These are phyloP conservation scores for Spathaspora girioi DNA, from an alignment of 805 yeast species.

Conservation along the genomic window DNA sequence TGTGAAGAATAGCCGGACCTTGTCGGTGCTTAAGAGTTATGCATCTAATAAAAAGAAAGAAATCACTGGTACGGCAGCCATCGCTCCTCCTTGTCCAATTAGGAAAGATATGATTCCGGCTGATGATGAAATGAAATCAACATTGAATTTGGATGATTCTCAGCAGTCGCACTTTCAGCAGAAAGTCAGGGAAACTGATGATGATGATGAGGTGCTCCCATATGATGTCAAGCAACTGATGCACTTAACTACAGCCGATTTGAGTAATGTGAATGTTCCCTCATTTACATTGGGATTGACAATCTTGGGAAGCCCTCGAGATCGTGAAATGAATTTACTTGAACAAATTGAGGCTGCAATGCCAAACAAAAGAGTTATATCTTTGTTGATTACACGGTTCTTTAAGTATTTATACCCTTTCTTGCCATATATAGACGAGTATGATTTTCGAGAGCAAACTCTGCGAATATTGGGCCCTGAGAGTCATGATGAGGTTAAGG, in stretches of 20 bases:
- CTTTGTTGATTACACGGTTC: slow-evolving; percentile 52
- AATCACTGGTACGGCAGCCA: background rate
- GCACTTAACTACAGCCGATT: background rate
- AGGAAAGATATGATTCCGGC: slow-evolving; percentile 6
- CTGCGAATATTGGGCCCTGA: slow-evolving; percentile 39
- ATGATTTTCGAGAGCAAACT: slow-evolving; percentile 39
- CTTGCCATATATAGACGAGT: slow-evolving; percentile 62
- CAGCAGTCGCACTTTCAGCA: slow-evolving; percentile 19
- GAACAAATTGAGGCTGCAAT: slow-evolving; percentile 30
- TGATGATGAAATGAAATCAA: slow-evolving; percentile 17
- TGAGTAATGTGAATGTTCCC: slow-evolving; percentile 2
- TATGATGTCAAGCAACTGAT: background rate
- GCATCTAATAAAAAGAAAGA: slow-evolving; percentile 8
- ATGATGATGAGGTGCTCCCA: slow-evolving; percentile 15
- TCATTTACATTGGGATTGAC: slow-evolving; percentile 15
- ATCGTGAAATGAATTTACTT: slow-evolving; percentile 28
- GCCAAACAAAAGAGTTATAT: slow-evolving; percentile 50
- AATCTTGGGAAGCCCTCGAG: slow-evolving; percentile 14
- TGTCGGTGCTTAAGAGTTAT: slow-evolving; percentile 28
- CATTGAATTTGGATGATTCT: slow-evolving; percentile 16
- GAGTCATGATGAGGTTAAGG: slow-evolving; percentile 20
- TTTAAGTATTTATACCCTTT: slow-evolving; percentile 57
- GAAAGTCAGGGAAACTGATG: slow-evolving; percentile 30
- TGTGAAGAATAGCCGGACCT: slow-evolving; percentile 28
- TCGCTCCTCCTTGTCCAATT: slow-evolving; percentile 1